Percentiles rank a stretch among this genome's conserved stretches.
These are phyloP conservation scores for Penicillium sp. DNA, from an alignment of 2,329 filamentous ascomycete species.

Conservation along the genomic window DNA sequence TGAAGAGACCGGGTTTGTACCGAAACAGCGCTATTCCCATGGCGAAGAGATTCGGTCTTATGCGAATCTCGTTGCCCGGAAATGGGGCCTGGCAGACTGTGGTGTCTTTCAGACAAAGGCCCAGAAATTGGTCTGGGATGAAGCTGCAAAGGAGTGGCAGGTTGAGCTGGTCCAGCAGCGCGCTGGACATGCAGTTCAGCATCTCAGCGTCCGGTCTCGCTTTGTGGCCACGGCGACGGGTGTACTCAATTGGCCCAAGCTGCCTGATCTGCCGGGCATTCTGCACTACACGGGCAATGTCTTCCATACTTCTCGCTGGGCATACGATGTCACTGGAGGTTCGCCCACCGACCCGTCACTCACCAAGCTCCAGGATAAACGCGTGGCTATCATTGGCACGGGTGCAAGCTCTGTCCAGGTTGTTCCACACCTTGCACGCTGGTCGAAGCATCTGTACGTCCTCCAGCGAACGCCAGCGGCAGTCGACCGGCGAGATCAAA, in stretches of 20 bases:
- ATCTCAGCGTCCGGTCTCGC: not conserved
- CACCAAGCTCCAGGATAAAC: constrained; percentile 6
- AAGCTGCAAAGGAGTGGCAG: constrained; percentile 4
- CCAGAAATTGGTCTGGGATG: constrained; percentile 6
- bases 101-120: constrained; percentile 5
- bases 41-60: constrained; percentile 37
- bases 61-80: not conserved
- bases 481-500: constrained; percentile 4
- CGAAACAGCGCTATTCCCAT: constrained; percentile 49
- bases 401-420: constrained; percentile 8
- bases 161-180: constrained; percentile 6
- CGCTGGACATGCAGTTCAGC: not conserved
- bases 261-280: constrained; percentile 6
- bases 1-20: constrained; percentile 60
- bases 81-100: constrained; percentile 3
- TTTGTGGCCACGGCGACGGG: not conserved
- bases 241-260: not conserved
- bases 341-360: constrained; percentile 3
- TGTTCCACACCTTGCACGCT: constrained; percentile 25
- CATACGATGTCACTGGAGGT: constrained; percentile 45
- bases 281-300: constrained; percentile 41
- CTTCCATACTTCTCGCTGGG: constrained; percentile 42
- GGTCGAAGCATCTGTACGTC: constrained; percentile 43
- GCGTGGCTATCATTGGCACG: constrained; percentile 11
- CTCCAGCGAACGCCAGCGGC: constrained; percentile 40